phyloP scores from a whole-genome alignment of 352 stramenopile genomes.

The Hyaloperonospora brassicae region DNA sequence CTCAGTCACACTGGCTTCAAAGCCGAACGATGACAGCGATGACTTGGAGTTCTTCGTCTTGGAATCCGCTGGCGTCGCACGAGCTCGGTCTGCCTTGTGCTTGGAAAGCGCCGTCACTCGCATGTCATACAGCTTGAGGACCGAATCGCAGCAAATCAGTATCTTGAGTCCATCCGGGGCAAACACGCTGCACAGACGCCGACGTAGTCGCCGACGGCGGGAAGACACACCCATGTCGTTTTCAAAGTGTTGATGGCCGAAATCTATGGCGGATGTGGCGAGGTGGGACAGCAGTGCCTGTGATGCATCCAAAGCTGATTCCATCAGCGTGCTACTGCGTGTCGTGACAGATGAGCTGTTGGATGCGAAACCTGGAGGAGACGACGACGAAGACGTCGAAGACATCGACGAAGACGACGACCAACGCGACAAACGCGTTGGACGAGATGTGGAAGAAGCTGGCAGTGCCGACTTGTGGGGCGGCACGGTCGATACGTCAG shows the following conservation, averaged over 20 bases:
- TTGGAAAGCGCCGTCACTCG: conserved; percentile 26
- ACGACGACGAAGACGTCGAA: conserved; percentile 33
- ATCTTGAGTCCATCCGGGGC: conserved; percentile 56
- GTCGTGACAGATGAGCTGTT: conserved; percentile 23
- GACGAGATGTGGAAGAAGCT: conserved; percentile 19
- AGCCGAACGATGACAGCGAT: conserved; percentile 48
- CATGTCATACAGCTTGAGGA: conserved; percentile 65
- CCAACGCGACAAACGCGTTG: conserved; percentile 27
- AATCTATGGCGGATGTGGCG: conserved; percentile 54
- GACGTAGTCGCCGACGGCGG: conserved; percentile 41
- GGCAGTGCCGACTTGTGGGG: conserved; percentile 13
- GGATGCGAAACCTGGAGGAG: conserved; percentile 14
- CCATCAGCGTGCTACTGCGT: conserved; percentile 41
- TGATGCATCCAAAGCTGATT: conserved; percentile 55
- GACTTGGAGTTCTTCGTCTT: conserved; percentile 45
- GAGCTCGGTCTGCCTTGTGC: conserved; percentile 28
- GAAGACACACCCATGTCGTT: conserved; percentile 45
- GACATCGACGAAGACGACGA: conserved; percentile 34
- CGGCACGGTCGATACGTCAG: conserved; percentile 8
- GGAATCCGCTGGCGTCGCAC: conserved; percentile 18
- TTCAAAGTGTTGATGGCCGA: conserved; percentile 44
- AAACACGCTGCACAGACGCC: conserved; percentile 60
- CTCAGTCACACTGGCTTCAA: conserved; percentile 53
- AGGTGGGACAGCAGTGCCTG: conserved; percentile 64
- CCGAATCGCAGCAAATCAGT: conserved; percentile 49